Evolutionary conservation across 2,329 filamentous ascomycete genomes (phyloP), one percentile per base, ranked within the genome.

Genomic region (Amphichorda felina): DNA sequence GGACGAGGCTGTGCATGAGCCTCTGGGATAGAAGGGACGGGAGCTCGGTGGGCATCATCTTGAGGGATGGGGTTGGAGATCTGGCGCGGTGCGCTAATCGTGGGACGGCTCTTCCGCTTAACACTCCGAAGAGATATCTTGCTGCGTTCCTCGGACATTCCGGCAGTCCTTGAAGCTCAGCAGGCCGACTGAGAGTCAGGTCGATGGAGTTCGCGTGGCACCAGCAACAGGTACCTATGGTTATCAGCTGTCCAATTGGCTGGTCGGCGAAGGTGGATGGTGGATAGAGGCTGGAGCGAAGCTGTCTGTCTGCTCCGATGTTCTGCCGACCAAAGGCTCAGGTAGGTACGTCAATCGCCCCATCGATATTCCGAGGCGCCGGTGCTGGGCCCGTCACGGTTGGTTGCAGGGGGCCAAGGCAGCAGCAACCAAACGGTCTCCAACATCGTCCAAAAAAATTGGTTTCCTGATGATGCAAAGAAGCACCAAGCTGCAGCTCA

Each of bases 61-160:
- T 73, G 70, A 11, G 62, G 59, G 42, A 79, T 70, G 15, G 75
- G 75, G 22, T 59, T 66, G 4, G 75, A 79, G 44, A 80, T 79
- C 52, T 79, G 72, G 43, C 66, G 64, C 19, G 74, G 73, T 6
- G 74, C 69, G 51, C 73, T 78, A 50, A 79, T 79, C 38, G 61
- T 60, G 14, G 73, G 72, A n/a, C 74, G 69, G 31, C 56, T 62
- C 50, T 76, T 78, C 47, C 75, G 63, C 56, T 77, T 79, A 38
- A 71, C 72, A 52, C 65, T 77, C 27, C 76, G 66, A 38, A 81
- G 66, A 39, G 76, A 80, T 45, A 76, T 72, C 55, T 71, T 75
- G 53, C 64, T 68, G 44, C 67, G 64, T 46, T 76, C 72, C 45
- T 79, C 73, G 11, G 73, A 75, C 74, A 79, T 79, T 45, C 38